phyloP scores from a whole-genome alignment of 1,284 basidiomycete genomes.

The Exobasidium cylindrosporum region DNA sequence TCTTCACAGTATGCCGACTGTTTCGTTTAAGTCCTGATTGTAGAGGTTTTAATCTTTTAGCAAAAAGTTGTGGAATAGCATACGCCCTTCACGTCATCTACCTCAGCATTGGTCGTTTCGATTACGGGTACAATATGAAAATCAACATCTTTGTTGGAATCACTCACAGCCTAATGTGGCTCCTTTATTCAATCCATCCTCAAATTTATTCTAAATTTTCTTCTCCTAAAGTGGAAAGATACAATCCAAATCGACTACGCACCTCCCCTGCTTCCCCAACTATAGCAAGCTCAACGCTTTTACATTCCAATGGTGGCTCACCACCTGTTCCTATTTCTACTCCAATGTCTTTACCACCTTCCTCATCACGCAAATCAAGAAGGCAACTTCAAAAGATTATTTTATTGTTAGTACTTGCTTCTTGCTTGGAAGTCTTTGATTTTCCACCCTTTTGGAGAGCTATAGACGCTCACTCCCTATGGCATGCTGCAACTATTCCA shows the following conservation, averaged over 20 bases:
- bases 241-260: constrained; percentile 11
- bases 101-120: constrained; percentile 73
- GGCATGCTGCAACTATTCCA: constrained; percentile 85
- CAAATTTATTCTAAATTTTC: constrained; percentile 13
- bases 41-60: constrained; percentile 24
- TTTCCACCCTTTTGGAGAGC: constrained; percentile 72
- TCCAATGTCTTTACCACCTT: constrained; percentile 28
- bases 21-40: constrained; percentile 39
- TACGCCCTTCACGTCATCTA: constrained; percentile 68
- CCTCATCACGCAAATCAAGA: constrained; percentile 54
- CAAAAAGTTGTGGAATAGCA: constrained; percentile 30
- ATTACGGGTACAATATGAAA: constrained; percentile 91
- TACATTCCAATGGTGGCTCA: constrained; percentile 23
- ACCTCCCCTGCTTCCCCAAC: constrained; percentile 16
- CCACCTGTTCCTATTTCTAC: constrained; percentile 38
- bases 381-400: constrained; percentile 59
- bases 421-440: constrained; percentile 82
- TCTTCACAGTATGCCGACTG: constrained; percentile 58
- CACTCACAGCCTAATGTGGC: constrained; percentile 75
- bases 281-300: not conserved
- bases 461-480: constrained; percentile 90
- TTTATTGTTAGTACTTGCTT: constrained; percentile 71
- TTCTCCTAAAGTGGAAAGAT: constrained; percentile 23
- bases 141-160: constrained; percentile 77
- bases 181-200: constrained; percentile 53